Percentiles rank a stretch among this genome's conserved stretches.
Evolutionary conservation across 305 asterid genomes (phyloP).

Genomic region (Nicotiana rustica): DNA sequence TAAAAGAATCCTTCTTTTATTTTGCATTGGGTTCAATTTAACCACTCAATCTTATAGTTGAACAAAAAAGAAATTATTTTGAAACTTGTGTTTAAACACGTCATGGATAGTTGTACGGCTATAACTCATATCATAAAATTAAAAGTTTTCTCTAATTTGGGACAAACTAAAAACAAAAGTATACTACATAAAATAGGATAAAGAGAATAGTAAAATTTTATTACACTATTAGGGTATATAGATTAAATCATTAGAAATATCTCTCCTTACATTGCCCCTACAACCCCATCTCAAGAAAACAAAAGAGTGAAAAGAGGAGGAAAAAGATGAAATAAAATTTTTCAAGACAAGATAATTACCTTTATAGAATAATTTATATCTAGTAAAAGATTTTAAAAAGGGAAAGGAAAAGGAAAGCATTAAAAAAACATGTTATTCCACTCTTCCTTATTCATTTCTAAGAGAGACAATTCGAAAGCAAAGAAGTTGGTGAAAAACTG

Average conservation of each 20-base stretch:
- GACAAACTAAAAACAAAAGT: too few relatives aligned
- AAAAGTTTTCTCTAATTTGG: too few relatives aligned
- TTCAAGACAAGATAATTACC: neutral
- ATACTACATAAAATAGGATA: too few relatives aligned
- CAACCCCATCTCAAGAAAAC: neutral
- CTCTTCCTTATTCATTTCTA: constrained; percentile 6
- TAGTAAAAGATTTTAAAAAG: neutral
- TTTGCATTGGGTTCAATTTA: neutral
- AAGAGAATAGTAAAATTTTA: too few relatives aligned
- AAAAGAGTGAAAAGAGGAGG: neutral
- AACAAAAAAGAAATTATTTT: too few relatives aligned
- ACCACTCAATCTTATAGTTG: neutral
- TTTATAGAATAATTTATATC: neutral
- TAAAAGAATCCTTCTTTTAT: neutral
- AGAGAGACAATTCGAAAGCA: constrained; percentile 31
- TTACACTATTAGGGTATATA: too few relatives aligned
- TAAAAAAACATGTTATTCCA: neutral
- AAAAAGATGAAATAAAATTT: neutral
- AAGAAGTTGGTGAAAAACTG: constrained; percentile 33
- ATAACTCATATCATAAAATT: neutral
- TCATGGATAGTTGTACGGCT: too few relatives aligned
- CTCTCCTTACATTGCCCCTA: neutral
- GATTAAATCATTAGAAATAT: too few relatives aligned
- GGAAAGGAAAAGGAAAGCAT: neutral
- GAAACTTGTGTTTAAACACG: too few relatives aligned